These are phyloP conservation scores for Thuja plicata DNA, from an alignment of 83 land plant species.

Conservation along the genomic window DNA sequence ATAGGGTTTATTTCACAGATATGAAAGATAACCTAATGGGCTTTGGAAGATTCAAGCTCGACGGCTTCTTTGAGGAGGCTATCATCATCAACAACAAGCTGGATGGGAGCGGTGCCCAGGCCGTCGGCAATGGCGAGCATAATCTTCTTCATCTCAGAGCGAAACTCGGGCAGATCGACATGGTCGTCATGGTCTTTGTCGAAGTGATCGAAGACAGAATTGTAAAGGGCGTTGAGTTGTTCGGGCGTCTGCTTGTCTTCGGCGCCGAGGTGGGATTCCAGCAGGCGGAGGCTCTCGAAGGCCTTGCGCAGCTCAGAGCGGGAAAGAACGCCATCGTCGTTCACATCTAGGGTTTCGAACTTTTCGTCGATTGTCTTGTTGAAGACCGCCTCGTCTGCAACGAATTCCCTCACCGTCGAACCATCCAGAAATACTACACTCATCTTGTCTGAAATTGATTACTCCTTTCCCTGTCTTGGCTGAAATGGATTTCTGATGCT, in stretches of 20 bases:
- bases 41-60: slow-evolving; percentile 44
- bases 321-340: slow-evolving; percentile 68
- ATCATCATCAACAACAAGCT: slow-evolving; percentile 44
- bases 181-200: slow-evolving; percentile 53
- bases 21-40: not conserved
- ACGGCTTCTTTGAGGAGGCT: slow-evolving; percentile 55
- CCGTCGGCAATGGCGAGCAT: slow-evolving; percentile 72
- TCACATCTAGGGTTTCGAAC: slow-evolving; percentile 45
- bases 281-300: slow-evolving; percentile 43
- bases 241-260: slow-evolving; percentile 43
- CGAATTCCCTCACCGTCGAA: slow-evolving; percentile 55
- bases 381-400: slow-evolving; percentile 49
- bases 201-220: slow-evolving; percentile 58
- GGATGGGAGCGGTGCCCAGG: slow-evolving; percentile 55
- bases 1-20: not conserved
- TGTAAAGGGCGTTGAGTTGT: slow-evolving; percentile 24
- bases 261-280: slow-evolving; percentile 56
- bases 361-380: slow-evolving; percentile 32
- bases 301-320: slow-evolving; percentile 52
- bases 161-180: slow-evolving; percentile 55
- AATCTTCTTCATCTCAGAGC: slow-evolving; percentile 48
- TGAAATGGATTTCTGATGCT: too few relatives aligned
- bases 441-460: slow-evolving; percentile 21
- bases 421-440: slow-evolving; percentile 61
- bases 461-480: too few relatives aligned